These are phyloP conservation scores for Nakaseomyces nivariensis DNA, from an alignment of 1,139 yeast species.

Conservation along the genomic window DNA sequence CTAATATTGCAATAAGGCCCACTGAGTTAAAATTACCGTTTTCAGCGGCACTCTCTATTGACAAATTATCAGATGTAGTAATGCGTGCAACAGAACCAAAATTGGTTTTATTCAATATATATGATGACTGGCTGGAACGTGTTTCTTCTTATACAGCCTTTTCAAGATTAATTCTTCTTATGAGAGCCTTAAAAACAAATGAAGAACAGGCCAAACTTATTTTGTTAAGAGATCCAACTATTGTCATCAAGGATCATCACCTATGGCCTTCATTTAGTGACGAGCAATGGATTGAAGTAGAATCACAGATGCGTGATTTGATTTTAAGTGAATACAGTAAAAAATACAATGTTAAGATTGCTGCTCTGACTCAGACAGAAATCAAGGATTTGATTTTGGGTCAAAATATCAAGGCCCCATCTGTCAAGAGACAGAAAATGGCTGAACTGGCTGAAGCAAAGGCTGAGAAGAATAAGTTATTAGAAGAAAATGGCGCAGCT, in stretches of 20 bases:
- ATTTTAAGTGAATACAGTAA: conserved; percentile 78
- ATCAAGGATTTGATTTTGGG: conserved; percentile 90
- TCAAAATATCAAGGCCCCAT: conserved; percentile 86
- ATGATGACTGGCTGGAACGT: conserved; percentile 86
- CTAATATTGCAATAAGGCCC: conserved; percentile 80
- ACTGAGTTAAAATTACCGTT: conserved; percentile 88
- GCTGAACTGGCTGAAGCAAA: conserved; percentile 63
- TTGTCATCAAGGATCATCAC: conserved; percentile 66
- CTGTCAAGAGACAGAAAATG: conserved; percentile 69
- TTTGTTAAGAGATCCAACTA: conserved; percentile 62
- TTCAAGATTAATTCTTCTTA: conserved; percentile 68
- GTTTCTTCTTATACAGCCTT: conserved; percentile 91
- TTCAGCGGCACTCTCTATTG: conserved; percentile 75
- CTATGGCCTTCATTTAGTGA: conserved; percentile 86
- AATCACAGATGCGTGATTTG: conserved; percentile 76
- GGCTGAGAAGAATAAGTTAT: conserved; percentile 29
- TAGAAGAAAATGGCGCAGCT: conserved; percentile 27
- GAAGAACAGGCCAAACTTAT: conserved; percentile 69
- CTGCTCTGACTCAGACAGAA: conserved; percentile 85
- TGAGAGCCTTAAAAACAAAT: conserved; percentile 72
- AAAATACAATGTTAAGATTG: conserved; percentile 75
- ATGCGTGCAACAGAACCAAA: conserved; percentile 85
- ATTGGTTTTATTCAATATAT: conserved; percentile 81
- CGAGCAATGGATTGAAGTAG: conserved; percentile 90
- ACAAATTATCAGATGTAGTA: conserved; percentile 69